Conservation (phyloP, 768 basidiomycete genomes). For the Trametes punicea region DNA sequence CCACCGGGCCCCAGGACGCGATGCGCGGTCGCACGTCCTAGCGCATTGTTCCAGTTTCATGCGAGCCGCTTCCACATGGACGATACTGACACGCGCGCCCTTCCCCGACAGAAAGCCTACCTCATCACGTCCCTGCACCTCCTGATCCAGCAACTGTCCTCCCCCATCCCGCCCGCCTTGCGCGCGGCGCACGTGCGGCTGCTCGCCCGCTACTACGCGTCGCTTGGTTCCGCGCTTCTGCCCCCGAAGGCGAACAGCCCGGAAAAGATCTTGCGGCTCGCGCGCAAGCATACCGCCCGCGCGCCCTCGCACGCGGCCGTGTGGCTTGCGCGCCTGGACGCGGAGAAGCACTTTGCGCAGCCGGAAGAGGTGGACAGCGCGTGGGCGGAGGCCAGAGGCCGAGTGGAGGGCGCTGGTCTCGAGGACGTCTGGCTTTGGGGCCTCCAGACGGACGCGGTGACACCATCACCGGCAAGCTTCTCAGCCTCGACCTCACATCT, state of each 20-base stretch:
- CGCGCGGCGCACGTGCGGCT: constrained; percentile 37
- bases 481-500: not conserved
- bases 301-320: constrained; percentile 37
- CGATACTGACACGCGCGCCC: constrained; percentile 6
- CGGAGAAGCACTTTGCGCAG: constrained; percentile 34
- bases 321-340: constrained; percentile 52
- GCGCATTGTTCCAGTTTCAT: not conserved
- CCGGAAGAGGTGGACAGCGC: constrained; percentile 30
- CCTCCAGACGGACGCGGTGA: constrained; percentile 27
- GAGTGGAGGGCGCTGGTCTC: constrained; percentile 33
- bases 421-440: constrained; percentile 57
- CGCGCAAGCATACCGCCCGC: constrained; percentile 44
- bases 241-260: constrained; percentile 21
- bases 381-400: constrained; percentile 45
- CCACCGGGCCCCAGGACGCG: not conserved
- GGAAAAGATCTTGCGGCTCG: constrained; percentile 36
- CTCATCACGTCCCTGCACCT: constrained; percentile 28
- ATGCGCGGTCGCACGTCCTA: not conserved
- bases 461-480: not conserved
- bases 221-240: constrained; percentile 20
- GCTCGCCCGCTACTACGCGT: constrained; percentile 24
- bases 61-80: not conserved
- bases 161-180: constrained; percentile 28
- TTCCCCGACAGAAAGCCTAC: constrained; percentile 25
- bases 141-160: constrained; percentile 20